Evolutionary conservation across 208 protist species (phyloP).

Genomic region (Vickermania spadyakhi): DNA sequence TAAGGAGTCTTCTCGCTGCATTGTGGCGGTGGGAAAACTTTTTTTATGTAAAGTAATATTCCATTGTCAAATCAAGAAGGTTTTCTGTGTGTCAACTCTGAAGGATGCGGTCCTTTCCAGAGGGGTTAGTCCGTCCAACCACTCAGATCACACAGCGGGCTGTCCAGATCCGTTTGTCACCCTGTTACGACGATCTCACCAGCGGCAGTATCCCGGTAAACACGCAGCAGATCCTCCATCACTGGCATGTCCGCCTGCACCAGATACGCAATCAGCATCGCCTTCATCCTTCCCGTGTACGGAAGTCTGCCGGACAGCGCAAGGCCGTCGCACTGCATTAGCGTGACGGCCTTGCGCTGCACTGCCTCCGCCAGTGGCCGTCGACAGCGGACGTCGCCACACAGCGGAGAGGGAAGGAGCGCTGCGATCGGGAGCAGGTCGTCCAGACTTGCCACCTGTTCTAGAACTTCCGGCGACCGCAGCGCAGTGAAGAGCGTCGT

Average conservation of each 20-base stretch:
- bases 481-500: constrained; percentile 5
- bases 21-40: background rate
- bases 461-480: background rate
- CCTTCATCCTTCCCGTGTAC: constrained; percentile 28
- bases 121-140: too few relatives aligned
- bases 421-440: constrained; percentile 37
- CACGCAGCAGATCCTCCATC: constrained; percentile 20
- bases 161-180: too few relatives aligned
- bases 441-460: constrained; percentile 4
- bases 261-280: constrained; percentile 63
- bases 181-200: too few relatives aligned
- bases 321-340: constrained; percentile 1
- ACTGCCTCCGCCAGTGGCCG: constrained; percentile 18
- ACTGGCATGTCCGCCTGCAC: constrained; percentile 37
- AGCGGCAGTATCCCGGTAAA: constrained; percentile 18
- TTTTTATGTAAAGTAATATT: too few relatives aligned
- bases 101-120: too few relatives aligned
- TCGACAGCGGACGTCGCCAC: constrained; percentile 15
- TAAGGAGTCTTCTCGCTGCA: background rate
- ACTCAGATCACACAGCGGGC: too few relatives aligned
- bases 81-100: too few relatives aligned
- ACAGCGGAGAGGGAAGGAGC: constrained; percentile 19
- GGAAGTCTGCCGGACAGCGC: background rate
- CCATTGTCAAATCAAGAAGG: too few relatives aligned
- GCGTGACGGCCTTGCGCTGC: constrained; percentile 6